Evolutionary conservation across 1,284 basidiomycete species (phyloP), one percentile per base, ranked within the genome.

Genomic region (Rhodotorula sp.): DNA sequence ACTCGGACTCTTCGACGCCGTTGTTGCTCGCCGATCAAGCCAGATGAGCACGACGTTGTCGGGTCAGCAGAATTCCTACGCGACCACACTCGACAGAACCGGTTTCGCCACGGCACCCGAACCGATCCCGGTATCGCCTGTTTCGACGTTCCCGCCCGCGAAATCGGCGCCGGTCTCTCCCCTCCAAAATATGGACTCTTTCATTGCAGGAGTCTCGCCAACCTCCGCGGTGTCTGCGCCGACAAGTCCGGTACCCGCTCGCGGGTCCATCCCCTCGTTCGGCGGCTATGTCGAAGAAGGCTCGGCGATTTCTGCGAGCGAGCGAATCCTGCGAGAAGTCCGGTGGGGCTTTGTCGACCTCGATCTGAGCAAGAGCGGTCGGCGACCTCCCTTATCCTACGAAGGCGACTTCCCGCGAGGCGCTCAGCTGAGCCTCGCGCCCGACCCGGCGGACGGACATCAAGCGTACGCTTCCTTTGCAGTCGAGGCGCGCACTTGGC

Each of bases 401-500:
- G 67, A 60, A 23, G 74, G 74, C 5, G 69, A 64, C 18, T 75
- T 75, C 10, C 74, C 71, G 1, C 56, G 68, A 0, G 74, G 65
- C 0, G 71, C 71, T 26, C 74, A 75, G 54, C 46, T 75, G n/a
- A 69, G 67, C 23, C 18, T 57, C 3, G 15, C 47, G 26, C 31
- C 83, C 77, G 83, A 82, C 7, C 68, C 77, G 58, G 77, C 77
- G 58, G 77, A 77, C 46, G 81, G 81, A 51, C 80, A 82, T 72
- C 78, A 77, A 65, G 77, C 79, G 57, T 75, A 54, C 34, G 10
- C 43, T 26, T 52, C 58, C 12, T 74, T 76, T 43, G 74, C 74
- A 48, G 67, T 75, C 39, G 74, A 75, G 59, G 71, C 74, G 43
- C 56, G 63, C 49, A 65, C 64, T 16, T 75, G 74, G 74, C 39